phyloP scores from a whole-genome alignment of 1,284 basidiomycete genomes.

The Kwoniella shivajii region DNA sequence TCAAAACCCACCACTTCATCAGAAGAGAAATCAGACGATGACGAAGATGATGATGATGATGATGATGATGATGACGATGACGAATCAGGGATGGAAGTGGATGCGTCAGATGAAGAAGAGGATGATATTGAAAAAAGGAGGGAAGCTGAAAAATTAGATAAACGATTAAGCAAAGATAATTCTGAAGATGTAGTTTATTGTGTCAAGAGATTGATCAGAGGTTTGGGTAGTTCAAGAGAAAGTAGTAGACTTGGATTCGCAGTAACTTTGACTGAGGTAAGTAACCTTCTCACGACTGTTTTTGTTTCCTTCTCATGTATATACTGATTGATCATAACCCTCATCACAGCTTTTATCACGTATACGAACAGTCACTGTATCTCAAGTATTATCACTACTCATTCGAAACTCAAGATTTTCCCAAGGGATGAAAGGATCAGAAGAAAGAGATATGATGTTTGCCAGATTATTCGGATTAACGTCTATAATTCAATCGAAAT shows the following conservation, averaged over 20 bases:
- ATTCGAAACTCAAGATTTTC: constrained; percentile 68
- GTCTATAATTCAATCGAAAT: constrained; percentile 75
- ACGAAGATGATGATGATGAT: constrained; percentile 56
- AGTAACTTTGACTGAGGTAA: constrained; percentile 89
- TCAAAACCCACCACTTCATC: constrained; percentile 24
- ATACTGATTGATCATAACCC: not conserved
- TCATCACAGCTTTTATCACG: constrained; percentile 70
- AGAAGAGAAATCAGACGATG: constrained; percentile 47
- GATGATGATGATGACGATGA: constrained; percentile 62
- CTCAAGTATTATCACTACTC: constrained; percentile 73
- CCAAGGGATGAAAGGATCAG: constrained; percentile 78
- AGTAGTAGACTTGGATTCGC: constrained; percentile 93
- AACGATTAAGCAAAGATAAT: constrained; percentile 62
- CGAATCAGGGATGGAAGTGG: constrained; percentile 51
- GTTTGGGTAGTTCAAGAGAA: constrained; percentile 87
- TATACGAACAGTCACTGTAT: constrained; percentile 74
- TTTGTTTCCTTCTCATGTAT: constrained; percentile 4
- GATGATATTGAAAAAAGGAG: constrained; percentile 52
- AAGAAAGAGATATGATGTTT: constrained; percentile 89
- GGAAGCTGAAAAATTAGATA: constrained; percentile 50
- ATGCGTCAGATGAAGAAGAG: constrained; percentile 57
- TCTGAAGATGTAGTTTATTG: constrained; percentile 88
- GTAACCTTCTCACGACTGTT: constrained; percentile 38
- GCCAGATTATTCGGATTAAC: constrained; percentile 89
- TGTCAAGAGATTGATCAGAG: constrained; percentile 77